Evolutionary conservation across 768 basidiomycete species (phyloP).

Genomic region (Mycena chlorophos): DNA sequence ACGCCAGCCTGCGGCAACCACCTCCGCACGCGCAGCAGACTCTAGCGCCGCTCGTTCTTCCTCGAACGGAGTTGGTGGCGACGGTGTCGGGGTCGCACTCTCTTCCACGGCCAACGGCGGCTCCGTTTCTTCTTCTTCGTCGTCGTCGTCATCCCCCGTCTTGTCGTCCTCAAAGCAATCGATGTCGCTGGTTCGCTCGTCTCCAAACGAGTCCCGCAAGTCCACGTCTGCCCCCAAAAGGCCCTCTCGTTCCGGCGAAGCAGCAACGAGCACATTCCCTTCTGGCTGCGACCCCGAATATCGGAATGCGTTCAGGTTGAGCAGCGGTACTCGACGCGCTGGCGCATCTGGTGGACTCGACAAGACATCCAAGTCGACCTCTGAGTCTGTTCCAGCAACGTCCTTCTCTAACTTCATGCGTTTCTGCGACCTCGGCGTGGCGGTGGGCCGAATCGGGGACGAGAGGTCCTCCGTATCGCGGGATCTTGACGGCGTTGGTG

Average conservation of each 20-base stretch:
- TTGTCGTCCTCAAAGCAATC: conserved; percentile 40
- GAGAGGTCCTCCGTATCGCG: conserved; percentile 65
- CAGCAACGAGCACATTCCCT: conserved; percentile 9
- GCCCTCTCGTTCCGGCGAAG: conserved; percentile 10
- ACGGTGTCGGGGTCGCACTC: conserved; percentile 8
- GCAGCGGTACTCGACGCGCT: conserved; percentile 1
- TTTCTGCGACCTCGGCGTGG: conserved; percentile 10
- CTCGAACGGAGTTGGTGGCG: conserved; percentile 22
- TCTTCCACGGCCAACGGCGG: conserved; percentile 13
- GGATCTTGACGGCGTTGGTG: conserved; percentile 60
- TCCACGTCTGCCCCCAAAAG: conserved; percentile 39
- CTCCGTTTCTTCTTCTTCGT: not conserved
- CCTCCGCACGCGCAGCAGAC: conserved; percentile 35
- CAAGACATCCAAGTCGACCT: conserved; percentile 54
- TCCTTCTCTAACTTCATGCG: conserved; percentile 22
- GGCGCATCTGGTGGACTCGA: conserved; percentile 43
- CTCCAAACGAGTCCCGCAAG: conserved; percentile 44
- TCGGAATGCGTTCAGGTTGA: conserved; percentile 18
- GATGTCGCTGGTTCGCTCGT: conserved; percentile 47
- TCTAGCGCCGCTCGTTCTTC: conserved; percentile 28
- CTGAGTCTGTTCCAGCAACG: conserved; percentile 31
- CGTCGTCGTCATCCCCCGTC: conserved; percentile 29
- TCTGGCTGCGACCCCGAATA: not conserved
- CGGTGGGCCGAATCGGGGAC: conserved; percentile 51
- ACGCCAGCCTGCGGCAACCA: conserved; percentile 58